phyloP scores from a whole-genome alignment of 2,329 filamentous ascomycete genomes.

The Exophiala spinifera region DNA sequence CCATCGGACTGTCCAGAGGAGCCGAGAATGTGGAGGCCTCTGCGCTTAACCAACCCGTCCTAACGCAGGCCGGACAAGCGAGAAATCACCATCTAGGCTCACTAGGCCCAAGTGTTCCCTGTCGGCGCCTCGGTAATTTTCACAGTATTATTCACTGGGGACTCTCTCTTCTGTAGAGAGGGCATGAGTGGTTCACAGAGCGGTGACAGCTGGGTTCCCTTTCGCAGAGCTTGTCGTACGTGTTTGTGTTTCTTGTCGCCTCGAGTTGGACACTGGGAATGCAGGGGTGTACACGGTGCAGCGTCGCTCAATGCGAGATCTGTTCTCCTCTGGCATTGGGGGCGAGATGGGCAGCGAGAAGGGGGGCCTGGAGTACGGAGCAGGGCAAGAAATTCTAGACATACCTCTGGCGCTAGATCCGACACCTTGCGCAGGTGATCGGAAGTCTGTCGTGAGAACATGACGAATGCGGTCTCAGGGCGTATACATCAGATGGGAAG shows the following conservation, averaged over 20 bases:
- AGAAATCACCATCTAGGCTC: background rate
- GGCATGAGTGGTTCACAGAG: conserved; percentile 1
- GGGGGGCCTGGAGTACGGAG: too few relatives aligned
- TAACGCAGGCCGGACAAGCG: conserved; percentile 18
- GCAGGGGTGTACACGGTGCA: background rate
- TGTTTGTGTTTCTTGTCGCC: too few relatives aligned
- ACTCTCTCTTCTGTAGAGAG: background rate
- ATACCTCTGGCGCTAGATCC: conserved; percentile 18
- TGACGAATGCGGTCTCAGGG: background rate
- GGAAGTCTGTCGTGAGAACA: conserved; percentile 16
- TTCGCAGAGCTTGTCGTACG: too few relatives aligned
- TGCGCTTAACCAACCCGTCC: conserved; percentile 1
- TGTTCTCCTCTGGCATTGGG: background rate
- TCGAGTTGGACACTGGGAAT: too few relatives aligned
- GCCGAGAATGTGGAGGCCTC: background rate
- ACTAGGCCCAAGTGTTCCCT: too few relatives aligned
- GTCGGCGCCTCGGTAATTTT: background rate
- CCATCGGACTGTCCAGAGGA: too few relatives aligned
- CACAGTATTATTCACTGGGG: background rate
- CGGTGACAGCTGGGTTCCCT: background rate
- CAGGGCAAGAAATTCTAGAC: conserved; percentile 3
- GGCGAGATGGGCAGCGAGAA: background rate
- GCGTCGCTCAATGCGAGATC: background rate
- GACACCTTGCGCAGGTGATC: conserved; percentile 14
- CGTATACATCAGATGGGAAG: background rate